These are phyloP conservation scores for Pezicula carpinea DNA, from an alignment of 2,329 filamentous ascomycete species.

Conservation along the genomic window DNA sequence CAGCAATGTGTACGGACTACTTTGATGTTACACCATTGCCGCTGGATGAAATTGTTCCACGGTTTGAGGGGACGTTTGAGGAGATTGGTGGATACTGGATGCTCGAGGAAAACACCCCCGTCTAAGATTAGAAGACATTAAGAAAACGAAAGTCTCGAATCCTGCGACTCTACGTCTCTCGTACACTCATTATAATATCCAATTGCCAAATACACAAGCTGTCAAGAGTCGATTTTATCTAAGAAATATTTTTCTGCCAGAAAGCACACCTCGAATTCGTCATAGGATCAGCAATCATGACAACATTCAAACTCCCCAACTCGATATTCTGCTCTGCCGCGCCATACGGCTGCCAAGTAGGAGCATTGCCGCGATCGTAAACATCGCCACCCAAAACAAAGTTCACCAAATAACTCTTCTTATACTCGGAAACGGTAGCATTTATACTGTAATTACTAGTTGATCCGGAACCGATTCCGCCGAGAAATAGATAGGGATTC, in stretches of 20 bases:
- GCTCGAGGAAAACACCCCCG: too few relatives aligned
- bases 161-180: too few relatives aligned
- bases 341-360: neutral
- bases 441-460: neutral
- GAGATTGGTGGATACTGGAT: neutral
- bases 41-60: neutral
- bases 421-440: neutral
- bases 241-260: neutral
- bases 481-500: neutral
- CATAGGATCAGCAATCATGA: neutral
- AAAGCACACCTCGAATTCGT: neutral
- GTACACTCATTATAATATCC: too few relatives aligned
- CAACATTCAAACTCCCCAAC: neutral
- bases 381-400: neutral
- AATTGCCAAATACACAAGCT: too few relatives aligned
- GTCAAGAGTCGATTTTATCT: too few relatives aligned
- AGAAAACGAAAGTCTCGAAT: too few relatives aligned
- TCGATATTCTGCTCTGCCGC: neutral
- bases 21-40: neutral
- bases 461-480: neutral
- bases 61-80: neutral
- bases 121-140: too few relatives aligned
- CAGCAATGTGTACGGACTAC: neutral
- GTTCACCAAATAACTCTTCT: slow-evolving; percentile 1
- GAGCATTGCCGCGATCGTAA: neutral